Evolutionary conservation across 179 eudicot genomes (phyloP).

Genomic region (Silene coronaria): DNA sequence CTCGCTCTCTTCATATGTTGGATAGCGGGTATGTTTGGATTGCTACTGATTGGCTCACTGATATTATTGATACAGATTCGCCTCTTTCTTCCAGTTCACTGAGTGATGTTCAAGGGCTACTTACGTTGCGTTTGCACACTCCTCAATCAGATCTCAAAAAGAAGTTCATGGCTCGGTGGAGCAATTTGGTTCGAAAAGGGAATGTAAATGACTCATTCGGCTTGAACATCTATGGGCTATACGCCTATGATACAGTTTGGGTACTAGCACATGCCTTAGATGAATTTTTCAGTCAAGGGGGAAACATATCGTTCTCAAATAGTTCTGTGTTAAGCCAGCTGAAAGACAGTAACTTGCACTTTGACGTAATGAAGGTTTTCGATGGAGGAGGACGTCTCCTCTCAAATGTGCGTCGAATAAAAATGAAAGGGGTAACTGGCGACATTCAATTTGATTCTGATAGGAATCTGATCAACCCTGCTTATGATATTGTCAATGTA

Average conservation of each 20-base stretch:
- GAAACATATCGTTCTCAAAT: conserved; percentile 51
- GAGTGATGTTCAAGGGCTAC: conserved; percentile 51
- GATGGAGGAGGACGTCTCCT: conserved; percentile 54
- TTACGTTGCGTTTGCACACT: conserved; percentile 55
- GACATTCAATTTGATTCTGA: conserved; percentile 39
- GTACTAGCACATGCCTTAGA: conserved; percentile 62
- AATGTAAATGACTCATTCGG: conserved; percentile 31
- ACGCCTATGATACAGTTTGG: conserved; percentile 86
- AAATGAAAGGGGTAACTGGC: conserved; percentile 64
- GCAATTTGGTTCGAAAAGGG: conserved; percentile 31
- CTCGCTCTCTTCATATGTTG: conserved; percentile 58
- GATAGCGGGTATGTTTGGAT: conserved; percentile 72
- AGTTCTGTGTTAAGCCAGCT: conserved; percentile 31
- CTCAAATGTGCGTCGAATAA: conserved; percentile 32
- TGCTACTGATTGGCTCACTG: conserved; percentile 69
- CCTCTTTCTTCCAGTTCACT: conserved; percentile 31
- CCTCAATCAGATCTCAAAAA: conserved; percentile 49
- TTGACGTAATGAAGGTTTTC: conserved; percentile 52
- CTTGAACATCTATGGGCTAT: conserved; percentile 53
- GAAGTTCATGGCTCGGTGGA: conserved; percentile 53
- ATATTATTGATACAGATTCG: conserved; percentile 48
- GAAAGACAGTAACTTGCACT: conserved; percentile 29
- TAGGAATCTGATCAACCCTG: conserved; percentile 40
- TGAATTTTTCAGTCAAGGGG: conserved; percentile 52
- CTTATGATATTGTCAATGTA: conserved; percentile 67